A percentile compares a stretch with the other conserved stretches of the same genome.
phyloP scores from a whole-genome alignment of 331 rosid species.

The Quercus phellos region DNA sequence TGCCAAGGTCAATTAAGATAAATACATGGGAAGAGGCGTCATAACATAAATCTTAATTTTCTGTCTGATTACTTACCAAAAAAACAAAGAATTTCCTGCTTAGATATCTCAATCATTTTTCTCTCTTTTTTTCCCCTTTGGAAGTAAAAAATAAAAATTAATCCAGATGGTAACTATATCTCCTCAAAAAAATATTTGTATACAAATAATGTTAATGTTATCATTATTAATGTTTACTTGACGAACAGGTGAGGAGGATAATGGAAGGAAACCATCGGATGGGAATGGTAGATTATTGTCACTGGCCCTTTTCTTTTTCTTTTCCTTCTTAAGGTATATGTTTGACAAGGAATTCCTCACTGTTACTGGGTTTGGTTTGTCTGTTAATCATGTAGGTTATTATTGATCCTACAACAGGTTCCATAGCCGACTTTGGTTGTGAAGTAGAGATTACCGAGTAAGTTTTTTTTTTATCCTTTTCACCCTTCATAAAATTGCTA shows the following conservation, averaged over 20 bases:
- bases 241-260: slow-evolving; percentile 82
- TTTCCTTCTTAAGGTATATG: slow-evolving; percentile 27
- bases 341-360: slow-evolving; percentile 18
- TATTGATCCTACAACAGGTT: slow-evolving; percentile 66
- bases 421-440: slow-evolving; percentile 87
- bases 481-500: slow-evolving; percentile 3
- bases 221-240: slow-evolving; percentile 5
- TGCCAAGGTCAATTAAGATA: not conserved
- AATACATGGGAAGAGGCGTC: not conserved
- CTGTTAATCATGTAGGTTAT: slow-evolving; percentile 57
- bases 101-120: not conserved
- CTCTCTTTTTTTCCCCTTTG: not conserved
- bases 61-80: not conserved
- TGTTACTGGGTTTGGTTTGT: slow-evolving; percentile 29
- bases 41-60: not conserved
- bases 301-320: slow-evolving; percentile 27
- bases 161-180: too few species aligned
- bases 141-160: too few species aligned
- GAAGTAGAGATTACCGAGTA: slow-evolving; percentile 99
- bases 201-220: not conserved
- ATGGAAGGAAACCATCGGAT: slow-evolving; percentile 98
- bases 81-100: too few species aligned
- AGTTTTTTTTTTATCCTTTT: slow-evolving; percentile 40
- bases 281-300: slow-evolving; percentile 87
- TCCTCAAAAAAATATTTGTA: too few species aligned